A percentile compares a stretch with the other conserved stretches of the same genome.
phyloP scores from a whole-genome alignment of 2,329 filamentous ascomycete species.

The Chrysosporium keratinophilum region DNA sequence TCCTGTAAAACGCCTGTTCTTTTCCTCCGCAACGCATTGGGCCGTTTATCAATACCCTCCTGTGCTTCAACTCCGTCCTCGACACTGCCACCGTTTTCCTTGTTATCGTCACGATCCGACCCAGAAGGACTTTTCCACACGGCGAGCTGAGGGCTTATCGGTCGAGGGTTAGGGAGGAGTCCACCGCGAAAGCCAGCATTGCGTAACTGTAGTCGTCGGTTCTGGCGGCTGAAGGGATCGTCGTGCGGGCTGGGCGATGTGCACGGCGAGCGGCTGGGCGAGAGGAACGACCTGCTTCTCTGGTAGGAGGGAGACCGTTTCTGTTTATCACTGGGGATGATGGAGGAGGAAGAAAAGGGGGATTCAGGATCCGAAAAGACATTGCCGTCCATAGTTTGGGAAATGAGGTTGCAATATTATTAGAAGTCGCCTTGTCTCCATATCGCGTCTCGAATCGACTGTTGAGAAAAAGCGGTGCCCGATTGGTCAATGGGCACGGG shows the following conservation, averaged over 20 bases:
- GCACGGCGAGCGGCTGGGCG: constrained; percentile 12
- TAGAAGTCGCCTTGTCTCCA: constrained; percentile 5
- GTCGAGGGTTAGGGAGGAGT: constrained; percentile 16
- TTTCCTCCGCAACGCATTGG: constrained; percentile 13
- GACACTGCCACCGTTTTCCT: constrained; percentile 15
- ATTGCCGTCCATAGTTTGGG: constrained; percentile 8
- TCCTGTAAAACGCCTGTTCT: constrained; percentile 25
- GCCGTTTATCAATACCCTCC: background rate
- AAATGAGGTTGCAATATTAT: constrained; percentile 8
- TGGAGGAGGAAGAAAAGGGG: constrained; percentile 2
- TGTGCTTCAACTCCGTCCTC: background rate
- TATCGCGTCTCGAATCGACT: constrained; percentile 4
- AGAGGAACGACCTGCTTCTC: constrained; percentile 7
- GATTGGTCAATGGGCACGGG: constrained; percentile 9
- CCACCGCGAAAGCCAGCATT: constrained; percentile 24
- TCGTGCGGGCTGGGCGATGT: constrained; percentile 15
- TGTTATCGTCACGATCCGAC: constrained; percentile 17
- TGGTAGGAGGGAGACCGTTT: constrained; percentile 6
- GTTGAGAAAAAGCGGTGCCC: background rate
- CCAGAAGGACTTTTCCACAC: constrained; percentile 18
- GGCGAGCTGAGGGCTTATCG: constrained; percentile 18
- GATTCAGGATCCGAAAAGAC: background rate
- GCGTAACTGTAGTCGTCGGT: constrained; percentile 23
- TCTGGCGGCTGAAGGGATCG: constrained; percentile 21
- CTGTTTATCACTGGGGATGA: background rate